Conservation (phyloP, 192 early-diverging fungal genomes). For the Umbelopsis isabellina region DNA sequence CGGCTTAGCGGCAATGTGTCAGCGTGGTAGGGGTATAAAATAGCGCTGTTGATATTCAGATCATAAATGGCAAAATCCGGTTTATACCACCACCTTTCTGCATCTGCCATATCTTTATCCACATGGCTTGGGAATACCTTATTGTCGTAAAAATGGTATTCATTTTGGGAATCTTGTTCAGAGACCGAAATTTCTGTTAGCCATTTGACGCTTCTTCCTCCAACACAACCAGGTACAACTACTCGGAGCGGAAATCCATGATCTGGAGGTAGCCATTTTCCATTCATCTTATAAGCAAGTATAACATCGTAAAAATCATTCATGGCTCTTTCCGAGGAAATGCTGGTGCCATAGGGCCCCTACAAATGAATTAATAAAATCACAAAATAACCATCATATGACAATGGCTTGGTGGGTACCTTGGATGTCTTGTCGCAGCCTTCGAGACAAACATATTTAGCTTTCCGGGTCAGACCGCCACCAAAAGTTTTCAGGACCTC, state of each 20-base stretch:
- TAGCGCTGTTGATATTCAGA: conserved; percentile 80
- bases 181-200: conserved; percentile 62
- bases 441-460: conserved; percentile 58
- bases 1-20: conserved; percentile 36
- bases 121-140: conserved; percentile 81
- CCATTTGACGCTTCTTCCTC: conserved; percentile 90
- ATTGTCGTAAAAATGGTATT: conserved; percentile 85
- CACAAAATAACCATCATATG: neutral
- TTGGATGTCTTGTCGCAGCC: conserved; percentile 65
- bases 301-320: conserved; percentile 72
- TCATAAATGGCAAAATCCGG: conserved; percentile 75
- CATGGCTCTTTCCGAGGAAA: conserved; percentile 66
- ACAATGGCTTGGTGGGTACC: conserved; percentile 1
- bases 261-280: conserved; percentile 68
- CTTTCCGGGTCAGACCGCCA: conserved; percentile 30
- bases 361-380: neutral
- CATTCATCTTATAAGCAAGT: conserved; percentile 84
- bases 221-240: conserved; percentile 89
- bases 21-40: conserved; percentile 65
- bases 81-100: conserved; percentile 62
- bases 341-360: conserved; percentile 76
- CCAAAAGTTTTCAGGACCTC: conserved; percentile 50
- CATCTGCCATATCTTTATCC: conserved; percentile 49
- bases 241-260: conserved; percentile 88
- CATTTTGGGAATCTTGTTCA: conserved; percentile 59